Conservation (phyloP, 1,284 basidiomycete genomes). For the Cryptococcus sp. region DNA sequence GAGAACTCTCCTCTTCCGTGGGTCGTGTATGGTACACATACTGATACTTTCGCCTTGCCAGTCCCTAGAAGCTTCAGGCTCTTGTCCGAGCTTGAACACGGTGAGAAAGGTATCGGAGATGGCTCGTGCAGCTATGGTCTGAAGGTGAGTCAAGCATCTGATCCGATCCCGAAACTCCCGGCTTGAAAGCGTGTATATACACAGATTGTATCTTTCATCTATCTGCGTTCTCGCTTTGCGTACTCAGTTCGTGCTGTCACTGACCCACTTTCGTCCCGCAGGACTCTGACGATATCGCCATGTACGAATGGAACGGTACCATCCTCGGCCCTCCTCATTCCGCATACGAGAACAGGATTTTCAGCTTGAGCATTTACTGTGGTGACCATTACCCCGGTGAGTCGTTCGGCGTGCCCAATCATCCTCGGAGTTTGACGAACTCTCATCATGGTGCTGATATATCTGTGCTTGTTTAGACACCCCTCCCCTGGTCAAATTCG, state of each 20-base stretch:
- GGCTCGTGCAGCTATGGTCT: constrained; percentile 95
- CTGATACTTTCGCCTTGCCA: constrained; percentile 44
- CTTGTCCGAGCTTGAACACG: constrained; percentile 97
- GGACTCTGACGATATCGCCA: constrained; percentile 89
- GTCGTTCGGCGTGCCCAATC: constrained; percentile 46
- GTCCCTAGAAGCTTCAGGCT: constrained; percentile 96
- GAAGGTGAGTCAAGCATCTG: constrained; percentile 55
- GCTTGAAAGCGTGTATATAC: not conserved
- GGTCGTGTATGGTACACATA: not conserved
- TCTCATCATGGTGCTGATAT: not conserved
- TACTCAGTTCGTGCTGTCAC: too few relatives aligned
- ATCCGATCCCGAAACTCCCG: not conserved
- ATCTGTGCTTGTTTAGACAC: constrained; percentile 27
- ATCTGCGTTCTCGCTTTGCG: too few relatives aligned
- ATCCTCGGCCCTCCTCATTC: constrained; percentile 98
- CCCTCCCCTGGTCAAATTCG: constrained; percentile 61
- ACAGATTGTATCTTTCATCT: too few relatives aligned
- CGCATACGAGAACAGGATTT: constrained; percentile 98
- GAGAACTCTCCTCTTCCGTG: not conserved
- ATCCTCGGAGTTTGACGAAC: not conserved
- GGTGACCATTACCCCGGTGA: constrained; percentile 77
- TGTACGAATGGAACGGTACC: constrained; percentile 98
- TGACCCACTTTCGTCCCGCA: constrained; percentile 10
- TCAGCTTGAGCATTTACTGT: constrained; percentile 89
- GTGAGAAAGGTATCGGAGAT: constrained; percentile 98